phyloP scores from a whole-genome alignment of 208 protist species.

The Trypanosoma caninum region DNA sequence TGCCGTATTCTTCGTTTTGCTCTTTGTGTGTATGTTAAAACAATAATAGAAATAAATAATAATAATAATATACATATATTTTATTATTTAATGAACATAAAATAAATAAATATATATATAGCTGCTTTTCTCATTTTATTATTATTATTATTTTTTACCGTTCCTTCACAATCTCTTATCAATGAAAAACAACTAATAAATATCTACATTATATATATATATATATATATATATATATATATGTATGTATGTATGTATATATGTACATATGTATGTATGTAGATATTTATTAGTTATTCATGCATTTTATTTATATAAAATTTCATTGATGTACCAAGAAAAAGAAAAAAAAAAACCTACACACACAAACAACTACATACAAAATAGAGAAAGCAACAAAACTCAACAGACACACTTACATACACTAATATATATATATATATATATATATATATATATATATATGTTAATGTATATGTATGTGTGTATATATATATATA shows the following conservation, averaged over 20 bases:
- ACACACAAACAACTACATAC: constrained; percentile 12
- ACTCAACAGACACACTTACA: not conserved
- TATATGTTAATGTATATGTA: not conserved
- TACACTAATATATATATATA: not conserved
- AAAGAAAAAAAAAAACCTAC: constrained; percentile 6
- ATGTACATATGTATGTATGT: not conserved
- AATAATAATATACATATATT: no score
- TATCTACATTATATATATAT: no score
- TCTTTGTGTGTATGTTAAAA: no score
- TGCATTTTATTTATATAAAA: not conserved
- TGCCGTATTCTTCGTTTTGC: not conserved
- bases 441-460: not conserved
- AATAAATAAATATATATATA: no score
- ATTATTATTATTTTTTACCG: no score
- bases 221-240: not conserved
- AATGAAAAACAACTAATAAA: no score
- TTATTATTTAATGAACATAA: no score
- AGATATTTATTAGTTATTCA: not conserved
- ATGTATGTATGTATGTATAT: not conserved
- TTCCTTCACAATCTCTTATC: no score
- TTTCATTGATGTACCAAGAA: not conserved
- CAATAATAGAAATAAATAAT: no score
- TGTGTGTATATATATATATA: not conserved
- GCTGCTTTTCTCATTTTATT: no score
- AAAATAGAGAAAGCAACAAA: constrained; percentile 18